These are phyloP conservation scores for Tetradesmus lagerheimii DNA, from an alignment of 139 green algal genomes.

Conservation along the genomic window DNA sequence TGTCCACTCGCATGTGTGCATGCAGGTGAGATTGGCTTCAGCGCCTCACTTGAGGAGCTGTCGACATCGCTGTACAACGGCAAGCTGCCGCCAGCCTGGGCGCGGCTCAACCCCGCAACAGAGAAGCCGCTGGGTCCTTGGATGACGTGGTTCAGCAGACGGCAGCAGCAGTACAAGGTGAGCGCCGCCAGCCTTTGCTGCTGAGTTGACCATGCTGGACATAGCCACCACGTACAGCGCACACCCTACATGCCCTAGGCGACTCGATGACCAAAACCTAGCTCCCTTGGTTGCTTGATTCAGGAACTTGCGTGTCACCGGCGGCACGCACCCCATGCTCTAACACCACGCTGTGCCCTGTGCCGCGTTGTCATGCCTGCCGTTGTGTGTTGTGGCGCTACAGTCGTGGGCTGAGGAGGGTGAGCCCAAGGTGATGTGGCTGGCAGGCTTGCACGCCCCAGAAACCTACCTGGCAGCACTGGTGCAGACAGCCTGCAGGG, in stretches of 20 bases:
- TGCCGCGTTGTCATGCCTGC: not conserved
- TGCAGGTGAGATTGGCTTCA: conserved; percentile 88
- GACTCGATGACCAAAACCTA: too few species aligned
- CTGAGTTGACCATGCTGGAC: too few species aligned
- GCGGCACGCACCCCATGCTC: not conserved
- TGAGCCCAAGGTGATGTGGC: conserved; percentile 89
- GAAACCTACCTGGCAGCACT: conserved; percentile 93
- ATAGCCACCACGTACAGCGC: too few species aligned
- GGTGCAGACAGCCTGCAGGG: conserved; percentile 85
- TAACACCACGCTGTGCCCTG: not conserved
- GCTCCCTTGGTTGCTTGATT: too few species aligned
- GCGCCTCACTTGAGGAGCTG: conserved; percentile 79
- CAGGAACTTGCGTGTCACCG: too few species aligned
- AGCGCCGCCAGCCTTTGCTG: not conserved
- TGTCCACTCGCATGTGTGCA: not conserved
- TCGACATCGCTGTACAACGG: conserved; percentile 80
- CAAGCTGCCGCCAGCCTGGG: conserved; percentile 84
- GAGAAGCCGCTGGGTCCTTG: conserved; percentile 85
- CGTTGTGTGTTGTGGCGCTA: not conserved
- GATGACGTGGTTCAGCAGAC: conserved; percentile 86
- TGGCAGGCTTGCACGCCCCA: conserved; percentile 85
- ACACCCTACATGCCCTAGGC: too few species aligned
- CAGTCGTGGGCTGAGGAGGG: conserved; percentile 80
- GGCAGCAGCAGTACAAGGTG: conserved; percentile 68
- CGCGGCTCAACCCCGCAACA: conserved; percentile 77